Evolutionary conservation across 202 grass and related monocot species (phyloP).

Genomic region (Digitaria exilis): DNA sequence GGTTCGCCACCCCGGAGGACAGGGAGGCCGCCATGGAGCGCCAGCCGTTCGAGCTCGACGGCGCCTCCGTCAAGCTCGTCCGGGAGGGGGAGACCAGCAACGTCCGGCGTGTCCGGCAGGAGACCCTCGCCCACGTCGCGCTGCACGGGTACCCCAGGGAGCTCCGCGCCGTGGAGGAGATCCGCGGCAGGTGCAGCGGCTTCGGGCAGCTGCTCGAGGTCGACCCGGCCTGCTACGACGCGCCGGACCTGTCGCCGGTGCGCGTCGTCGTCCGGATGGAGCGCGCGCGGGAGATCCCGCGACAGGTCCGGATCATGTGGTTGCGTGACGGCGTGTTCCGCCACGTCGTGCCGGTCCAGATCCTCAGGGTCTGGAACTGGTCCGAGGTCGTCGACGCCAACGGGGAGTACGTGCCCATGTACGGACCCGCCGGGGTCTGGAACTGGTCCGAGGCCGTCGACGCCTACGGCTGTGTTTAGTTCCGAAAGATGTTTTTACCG

Average conservation of each 20-base stretch:
- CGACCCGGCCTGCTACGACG: not conserved
- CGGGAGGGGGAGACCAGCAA: conserved; percentile 9
- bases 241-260: not conserved
- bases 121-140: conserved; percentile 18
- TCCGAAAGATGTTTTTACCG: too few relatives aligned
- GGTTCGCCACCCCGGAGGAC: not conserved
- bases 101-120: not conserved
- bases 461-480: too few relatives aligned
- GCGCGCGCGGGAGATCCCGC: not conserved
- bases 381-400: not conserved
- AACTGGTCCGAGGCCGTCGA: not conserved
- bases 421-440: not conserved
- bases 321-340: not conserved
- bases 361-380: not conserved
- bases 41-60: conserved; percentile 29
- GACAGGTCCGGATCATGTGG: not conserved
- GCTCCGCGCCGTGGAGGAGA: not conserved
- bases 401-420: conserved; percentile 19
- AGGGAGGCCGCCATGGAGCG: conserved; percentile 4
- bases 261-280: not conserved
- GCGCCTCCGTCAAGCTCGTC: not conserved
- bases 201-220: conserved; percentile 12
- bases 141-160: conserved; percentile 8
- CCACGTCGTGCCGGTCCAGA: not conserved
- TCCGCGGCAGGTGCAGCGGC: not conserved